Percentiles rank a stretch among this genome's conserved stretches.
Evolutionary conservation across 2,329 filamentous ascomycete genomes (phyloP).

Genomic region (Hypoxylon sp.): DNA sequence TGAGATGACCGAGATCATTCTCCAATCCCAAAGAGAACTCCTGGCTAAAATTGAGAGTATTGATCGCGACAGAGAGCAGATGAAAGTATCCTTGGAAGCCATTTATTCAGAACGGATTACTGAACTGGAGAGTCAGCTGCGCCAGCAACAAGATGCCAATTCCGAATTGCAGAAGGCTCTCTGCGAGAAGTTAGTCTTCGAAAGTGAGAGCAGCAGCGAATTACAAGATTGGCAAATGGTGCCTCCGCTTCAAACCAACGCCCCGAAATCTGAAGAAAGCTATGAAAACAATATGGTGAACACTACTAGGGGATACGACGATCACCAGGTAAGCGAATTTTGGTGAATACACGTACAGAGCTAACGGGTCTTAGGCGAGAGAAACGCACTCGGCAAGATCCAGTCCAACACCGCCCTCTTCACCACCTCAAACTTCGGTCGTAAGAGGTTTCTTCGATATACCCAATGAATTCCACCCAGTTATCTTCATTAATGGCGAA

Average conservation of each 20-base stretch:
- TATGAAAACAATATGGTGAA: background rate
- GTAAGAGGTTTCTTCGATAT: background rate
- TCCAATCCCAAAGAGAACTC: constrained; percentile 1
- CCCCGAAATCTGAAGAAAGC: background rate
- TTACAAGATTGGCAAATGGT: background rate
- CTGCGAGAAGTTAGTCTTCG: constrained; percentile 1
- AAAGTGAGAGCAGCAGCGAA: background rate
- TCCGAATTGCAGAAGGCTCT: background rate
- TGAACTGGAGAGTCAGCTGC: constrained; percentile 4
- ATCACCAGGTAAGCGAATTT: background rate
- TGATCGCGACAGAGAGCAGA: constrained; percentile 12
- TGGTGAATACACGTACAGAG: background rate
- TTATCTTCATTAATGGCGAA: background rate
- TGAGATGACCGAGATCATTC: constrained; percentile 2
- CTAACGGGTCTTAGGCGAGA: background rate
- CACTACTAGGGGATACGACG: too few species aligned
- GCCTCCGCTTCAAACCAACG: background rate
- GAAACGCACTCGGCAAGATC: background rate
- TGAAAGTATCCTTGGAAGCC: constrained; percentile 15
- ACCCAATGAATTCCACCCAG: background rate
- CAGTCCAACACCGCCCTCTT: background rate
- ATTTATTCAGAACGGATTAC: constrained; percentile 17
- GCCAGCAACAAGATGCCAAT: background rate
- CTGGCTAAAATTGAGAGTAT: constrained; percentile 4
- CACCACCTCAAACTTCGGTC: background rate